These are phyloP conservation scores for Dendryphion nanum DNA, from an alignment of 2,329 filamentous ascomycete species.

Conservation along the genomic window DNA sequence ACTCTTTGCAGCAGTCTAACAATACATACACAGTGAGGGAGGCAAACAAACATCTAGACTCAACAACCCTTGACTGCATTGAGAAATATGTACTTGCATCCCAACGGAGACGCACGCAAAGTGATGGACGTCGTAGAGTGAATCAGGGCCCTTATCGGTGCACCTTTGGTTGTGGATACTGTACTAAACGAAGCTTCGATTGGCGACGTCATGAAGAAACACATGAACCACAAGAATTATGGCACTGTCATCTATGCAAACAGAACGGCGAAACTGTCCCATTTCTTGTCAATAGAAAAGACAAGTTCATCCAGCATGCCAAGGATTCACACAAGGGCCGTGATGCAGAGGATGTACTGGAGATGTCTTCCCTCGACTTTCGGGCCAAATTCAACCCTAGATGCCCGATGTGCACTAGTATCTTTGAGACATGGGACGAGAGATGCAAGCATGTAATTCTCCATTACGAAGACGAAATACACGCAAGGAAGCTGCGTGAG, in stretches of 20 bases:
- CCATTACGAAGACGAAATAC: conserved; percentile 18
- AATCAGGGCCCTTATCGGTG: conserved; percentile 21
- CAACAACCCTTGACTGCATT: conserved; percentile 11
- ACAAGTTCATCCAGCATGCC: conserved; percentile 23
- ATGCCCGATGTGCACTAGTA: conserved; percentile 14
- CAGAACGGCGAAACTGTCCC: conserved; percentile 8
- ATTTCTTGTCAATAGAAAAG: conserved; percentile 21
- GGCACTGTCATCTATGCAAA: conserved; percentile 18
- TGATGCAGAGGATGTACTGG: conserved; percentile 11
- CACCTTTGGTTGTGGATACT: conserved; percentile 24
- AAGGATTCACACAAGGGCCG: conserved; percentile 13
- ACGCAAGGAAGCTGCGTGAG: conserved; percentile 1
- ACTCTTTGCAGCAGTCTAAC: not conserved
- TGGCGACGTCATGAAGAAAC: conserved; percentile 30
- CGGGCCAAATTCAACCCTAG: conserved; percentile 8
- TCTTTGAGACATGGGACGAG: conserved; percentile 17
- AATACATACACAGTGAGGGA: not conserved
- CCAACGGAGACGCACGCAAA: conserved; percentile 13
- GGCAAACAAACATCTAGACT: conserved; percentile 14
- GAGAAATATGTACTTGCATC: conserved; percentile 18
- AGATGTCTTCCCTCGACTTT: conserved; percentile 16
- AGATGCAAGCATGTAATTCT: conserved; percentile 19
- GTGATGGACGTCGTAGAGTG: conserved; percentile 20
- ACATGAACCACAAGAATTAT: conserved; percentile 26
- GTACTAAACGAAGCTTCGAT: conserved; percentile 21